phyloP scores from a whole-genome alignment of 768 basidiomycete species.

The Boletus speciosus region DNA sequence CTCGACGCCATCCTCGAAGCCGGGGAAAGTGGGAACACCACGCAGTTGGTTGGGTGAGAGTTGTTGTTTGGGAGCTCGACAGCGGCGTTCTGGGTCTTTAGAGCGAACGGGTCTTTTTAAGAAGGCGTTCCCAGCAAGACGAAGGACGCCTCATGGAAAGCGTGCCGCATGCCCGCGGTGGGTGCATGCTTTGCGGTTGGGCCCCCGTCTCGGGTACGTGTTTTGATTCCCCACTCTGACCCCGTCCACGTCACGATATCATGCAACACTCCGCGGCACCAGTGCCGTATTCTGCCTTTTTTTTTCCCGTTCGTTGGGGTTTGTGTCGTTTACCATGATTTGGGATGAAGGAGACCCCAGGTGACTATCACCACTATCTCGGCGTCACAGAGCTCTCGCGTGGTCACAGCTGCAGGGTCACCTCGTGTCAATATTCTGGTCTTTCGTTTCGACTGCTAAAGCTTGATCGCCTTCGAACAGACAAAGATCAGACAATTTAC shows the following conservation, averaged over 20 bases:
- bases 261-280: slow-evolving; percentile 6
- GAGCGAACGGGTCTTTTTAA: slow-evolving; percentile 17
- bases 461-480: slow-evolving; percentile 4
- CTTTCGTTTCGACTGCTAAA: slow-evolving; percentile 5
- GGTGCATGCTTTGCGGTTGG: slow-evolving; percentile 16
- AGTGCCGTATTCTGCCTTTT: neutral
- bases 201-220: slow-evolving; percentile 3
- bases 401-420: slow-evolving; percentile 19
- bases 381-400: slow-evolving; percentile 24
- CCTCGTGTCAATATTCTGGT: slow-evolving; percentile 19
- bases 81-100: slow-evolving; percentile 16
- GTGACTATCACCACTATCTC: slow-evolving; percentile 14
- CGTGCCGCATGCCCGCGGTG: slow-evolving; percentile 27
- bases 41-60: slow-evolving; percentile 15
- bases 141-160: slow-evolving; percentile 29
- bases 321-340: neutral
- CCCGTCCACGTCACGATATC: slow-evolving; percentile 4
- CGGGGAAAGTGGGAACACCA: slow-evolving; percentile 1
- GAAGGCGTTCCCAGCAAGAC: slow-evolving; percentile 15
- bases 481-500: slow-evolving; percentile 12
- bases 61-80: slow-evolving; percentile 15
- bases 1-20: slow-evolving; percentile 21
- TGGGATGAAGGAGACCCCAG: neutral
- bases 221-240: slow-evolving; percentile 16
- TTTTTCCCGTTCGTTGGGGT: neutral